phyloP scores from a whole-genome alignment of 192 early-diverging fungal genomes.

The Martensiomyces pterosporus region DNA sequence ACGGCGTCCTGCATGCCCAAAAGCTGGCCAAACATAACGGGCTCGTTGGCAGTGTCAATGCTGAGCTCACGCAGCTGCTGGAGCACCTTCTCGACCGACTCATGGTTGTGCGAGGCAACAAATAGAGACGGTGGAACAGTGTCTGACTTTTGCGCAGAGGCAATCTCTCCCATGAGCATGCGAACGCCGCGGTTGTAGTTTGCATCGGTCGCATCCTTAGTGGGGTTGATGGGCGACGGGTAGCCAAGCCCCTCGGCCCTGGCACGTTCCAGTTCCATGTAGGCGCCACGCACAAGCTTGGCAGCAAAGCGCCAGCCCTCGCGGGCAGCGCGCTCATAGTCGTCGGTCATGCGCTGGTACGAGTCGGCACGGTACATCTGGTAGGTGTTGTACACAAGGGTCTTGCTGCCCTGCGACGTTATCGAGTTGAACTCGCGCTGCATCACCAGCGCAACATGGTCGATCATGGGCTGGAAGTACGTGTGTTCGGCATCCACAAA shows the following conservation, averaged over 20 bases:
- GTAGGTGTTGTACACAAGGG: constrained; percentile 89
- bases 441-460: constrained; percentile 72
- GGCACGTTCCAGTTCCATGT: constrained; percentile 71
- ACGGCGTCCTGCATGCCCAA: constrained; percentile 90
- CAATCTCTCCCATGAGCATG: constrained; percentile 62
- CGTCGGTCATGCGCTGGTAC: constrained; percentile 56
- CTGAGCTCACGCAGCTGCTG: constrained; percentile 57
- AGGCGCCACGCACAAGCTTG: constrained; percentile 87
- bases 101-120: constrained; percentile 88
- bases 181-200: constrained; percentile 76
- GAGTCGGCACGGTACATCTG: constrained; percentile 90
- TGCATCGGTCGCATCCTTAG: constrained; percentile 73
- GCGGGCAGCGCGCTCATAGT: constrained; percentile 63
- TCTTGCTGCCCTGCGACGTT: constrained; percentile 16
- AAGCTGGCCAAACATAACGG: constrained; percentile 90
- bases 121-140: constrained; percentile 60
- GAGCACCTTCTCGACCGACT: constrained; percentile 62
- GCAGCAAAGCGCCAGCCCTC: constrained; percentile 73
- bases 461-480: constrained; percentile 91
- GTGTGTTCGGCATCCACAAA: constrained; percentile 95
- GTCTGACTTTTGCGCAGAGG: constrained; percentile 24
- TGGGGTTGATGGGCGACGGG: constrained; percentile 76
- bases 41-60: constrained; percentile 53
- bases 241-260: constrained; percentile 66
- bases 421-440: constrained; percentile 65